These are phyloP conservation scores for Gossypioides kirkii DNA, from an alignment of 345 rosid genomes.

Conservation along the genomic window DNA sequence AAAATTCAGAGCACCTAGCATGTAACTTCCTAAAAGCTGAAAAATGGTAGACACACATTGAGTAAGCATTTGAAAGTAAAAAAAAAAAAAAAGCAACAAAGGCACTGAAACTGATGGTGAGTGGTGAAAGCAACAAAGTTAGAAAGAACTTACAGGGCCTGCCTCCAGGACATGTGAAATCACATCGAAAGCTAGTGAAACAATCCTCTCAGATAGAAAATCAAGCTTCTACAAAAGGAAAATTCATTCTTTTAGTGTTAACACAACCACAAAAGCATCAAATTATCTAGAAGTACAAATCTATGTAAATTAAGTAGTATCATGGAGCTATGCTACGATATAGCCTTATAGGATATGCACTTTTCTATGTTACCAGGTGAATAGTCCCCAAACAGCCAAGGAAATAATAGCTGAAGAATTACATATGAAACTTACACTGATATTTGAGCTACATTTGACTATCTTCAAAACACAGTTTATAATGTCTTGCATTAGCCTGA, in stretches of 20 bases:
- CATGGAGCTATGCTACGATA: background rate
- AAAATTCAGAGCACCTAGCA: background rate
- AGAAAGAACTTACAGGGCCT: constrained; percentile 59
- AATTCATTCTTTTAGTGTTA: background rate
- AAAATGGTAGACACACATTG: background rate
- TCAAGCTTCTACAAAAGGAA: constrained; percentile 55
- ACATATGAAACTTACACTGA: constrained; percentile 44
- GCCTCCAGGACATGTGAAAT: constrained; percentile 75
- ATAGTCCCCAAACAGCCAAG: constrained; percentile 7
- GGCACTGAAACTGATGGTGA: background rate
- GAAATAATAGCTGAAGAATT: constrained; percentile 9
- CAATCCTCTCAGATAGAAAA: constrained; percentile 56
- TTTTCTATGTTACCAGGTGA: background rate
- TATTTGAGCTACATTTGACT: constrained; percentile 44
- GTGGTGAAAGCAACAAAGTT: constrained; percentile 11
- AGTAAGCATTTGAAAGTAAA: background rate
- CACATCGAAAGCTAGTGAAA: constrained; percentile 75
- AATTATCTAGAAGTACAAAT: background rate
- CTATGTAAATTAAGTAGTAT: background rate
- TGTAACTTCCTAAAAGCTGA: background rate
- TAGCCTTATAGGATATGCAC: background rate
- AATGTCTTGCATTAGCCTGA: constrained; percentile 73
- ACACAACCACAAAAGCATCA: constrained; percentile 8
- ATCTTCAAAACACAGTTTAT: constrained; percentile 55
- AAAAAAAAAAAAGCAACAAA: constrained; percentile 2